Conservation (phyloP, 2,329 filamentous ascomycete species). For the Nemania abortiva region DNA sequence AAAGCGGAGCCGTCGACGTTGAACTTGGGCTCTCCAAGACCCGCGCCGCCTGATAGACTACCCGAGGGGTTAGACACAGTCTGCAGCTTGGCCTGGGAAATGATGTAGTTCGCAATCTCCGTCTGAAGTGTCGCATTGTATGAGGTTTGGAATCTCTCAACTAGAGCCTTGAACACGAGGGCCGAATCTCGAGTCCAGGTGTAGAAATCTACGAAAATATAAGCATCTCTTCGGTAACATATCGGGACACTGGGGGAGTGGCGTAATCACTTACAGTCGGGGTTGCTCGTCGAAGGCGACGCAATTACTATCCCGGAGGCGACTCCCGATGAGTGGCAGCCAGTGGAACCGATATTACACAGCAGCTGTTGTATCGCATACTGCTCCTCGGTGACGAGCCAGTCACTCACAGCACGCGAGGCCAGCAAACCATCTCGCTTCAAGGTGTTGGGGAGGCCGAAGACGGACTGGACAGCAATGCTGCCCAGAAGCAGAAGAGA, state of each 20-base stretch:
- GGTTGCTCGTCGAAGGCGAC: slow-evolving; percentile 64
- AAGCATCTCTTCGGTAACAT: neutral
- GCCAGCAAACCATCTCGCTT: slow-evolving; percentile 54
- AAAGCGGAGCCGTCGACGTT: slow-evolving; percentile 73
- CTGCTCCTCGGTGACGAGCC: slow-evolving; percentile 64
- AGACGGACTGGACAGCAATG: slow-evolving; percentile 63
- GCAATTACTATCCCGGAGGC: slow-evolving; percentile 67
- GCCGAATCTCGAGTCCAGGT: slow-evolving; percentile 84
- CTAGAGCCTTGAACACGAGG: slow-evolving; percentile 75
- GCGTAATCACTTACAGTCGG: slow-evolving; percentile 63
- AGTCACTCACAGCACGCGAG: slow-evolving; percentile 65
- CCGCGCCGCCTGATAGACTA: slow-evolving; percentile 61
- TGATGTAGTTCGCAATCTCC: slow-evolving; percentile 76
- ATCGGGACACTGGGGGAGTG: neutral
- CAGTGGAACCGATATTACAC: slow-evolving; percentile 70
- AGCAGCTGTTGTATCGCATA: slow-evolving; percentile 65
- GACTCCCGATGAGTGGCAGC: slow-evolving; percentile 63
- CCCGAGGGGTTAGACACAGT: slow-evolving; percentile 77
- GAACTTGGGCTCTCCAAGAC: slow-evolving; percentile 80
- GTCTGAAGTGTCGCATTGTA: slow-evolving; percentile 70
- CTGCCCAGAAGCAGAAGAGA: slow-evolving; percentile 64
- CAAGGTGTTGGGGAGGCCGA: slow-evolving; percentile 59
- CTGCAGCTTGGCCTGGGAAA: slow-evolving; percentile 74
- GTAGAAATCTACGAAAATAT: slow-evolving; percentile 70
- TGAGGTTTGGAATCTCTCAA: slow-evolving; percentile 72